Conservation (phyloP, 2,329 filamentous ascomycete species). For the Cladophialophora yegresii region DNA sequence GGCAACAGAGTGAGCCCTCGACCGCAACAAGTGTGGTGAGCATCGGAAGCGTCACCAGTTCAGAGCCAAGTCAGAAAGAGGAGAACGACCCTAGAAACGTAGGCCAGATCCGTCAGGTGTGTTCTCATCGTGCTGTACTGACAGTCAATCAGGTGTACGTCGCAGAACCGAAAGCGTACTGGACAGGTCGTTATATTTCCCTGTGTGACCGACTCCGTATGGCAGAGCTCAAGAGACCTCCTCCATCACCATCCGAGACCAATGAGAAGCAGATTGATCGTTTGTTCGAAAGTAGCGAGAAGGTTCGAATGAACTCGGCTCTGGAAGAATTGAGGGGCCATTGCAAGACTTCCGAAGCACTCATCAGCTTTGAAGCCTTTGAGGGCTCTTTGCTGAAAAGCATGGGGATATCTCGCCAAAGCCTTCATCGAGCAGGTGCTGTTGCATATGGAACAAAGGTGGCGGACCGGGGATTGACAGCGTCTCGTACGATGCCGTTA, state of each 20-base stretch:
- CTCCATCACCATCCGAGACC: conserved; percentile 2
- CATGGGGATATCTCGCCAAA: conserved; percentile 11
- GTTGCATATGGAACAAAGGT: conserved; percentile 1
- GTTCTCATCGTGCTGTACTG: neutral
- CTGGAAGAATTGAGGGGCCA: conserved; percentile 24
- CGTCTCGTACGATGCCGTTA: conserved; percentile 9
- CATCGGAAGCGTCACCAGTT: conserved; percentile 10
- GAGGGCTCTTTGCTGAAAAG: conserved; percentile 23
- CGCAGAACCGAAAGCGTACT: conserved; percentile 26
- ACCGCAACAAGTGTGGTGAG: conserved; percentile 20
- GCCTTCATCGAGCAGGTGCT: conserved; percentile 17
- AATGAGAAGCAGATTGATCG: conserved; percentile 15
- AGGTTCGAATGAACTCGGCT: conserved; percentile 18
- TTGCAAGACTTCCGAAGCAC: conserved; percentile 29
- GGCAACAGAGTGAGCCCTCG: conserved; percentile 6
- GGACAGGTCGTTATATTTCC: conserved; percentile 33
- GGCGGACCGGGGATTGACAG: neutral
- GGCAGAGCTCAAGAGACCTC: conserved; percentile 11
- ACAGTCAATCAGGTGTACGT: conserved; percentile 26
- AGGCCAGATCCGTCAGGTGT: neutral
- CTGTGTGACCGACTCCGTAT: conserved; percentile 29
- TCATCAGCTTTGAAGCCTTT: conserved; percentile 31
- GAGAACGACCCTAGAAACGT: conserved; percentile 21
- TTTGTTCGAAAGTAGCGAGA: conserved; percentile 24
- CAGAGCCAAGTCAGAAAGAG: conserved; percentile 2